phyloP scores from a whole-genome alignment of 441 rosid species.

The Monsonia emarginata region DNA sequence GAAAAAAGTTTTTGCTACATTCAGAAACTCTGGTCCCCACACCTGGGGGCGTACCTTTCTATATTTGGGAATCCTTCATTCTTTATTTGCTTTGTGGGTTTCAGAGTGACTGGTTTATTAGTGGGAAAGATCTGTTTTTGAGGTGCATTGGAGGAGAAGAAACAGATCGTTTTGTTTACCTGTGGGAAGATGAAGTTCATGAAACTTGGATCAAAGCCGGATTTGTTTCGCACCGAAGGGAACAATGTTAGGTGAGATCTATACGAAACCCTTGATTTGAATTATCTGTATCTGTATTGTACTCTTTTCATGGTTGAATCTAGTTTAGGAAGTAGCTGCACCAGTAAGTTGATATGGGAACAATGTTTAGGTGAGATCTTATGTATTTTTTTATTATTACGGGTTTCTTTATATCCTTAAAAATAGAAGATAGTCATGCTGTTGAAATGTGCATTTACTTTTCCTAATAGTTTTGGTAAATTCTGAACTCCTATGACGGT shows the following conservation, averaged over 20 bases:
- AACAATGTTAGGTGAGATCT: conserved; percentile 50
- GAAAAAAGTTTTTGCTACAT: conserved; percentile 30
- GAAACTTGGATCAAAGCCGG: conserved; percentile 87
- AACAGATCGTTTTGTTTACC: conserved; percentile 20
- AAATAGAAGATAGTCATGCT: no score
- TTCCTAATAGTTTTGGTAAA: no score
- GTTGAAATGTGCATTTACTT: no score
- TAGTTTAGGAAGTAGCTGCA: no score
- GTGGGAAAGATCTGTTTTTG: conserved; percentile 19
- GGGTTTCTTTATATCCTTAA: no score
- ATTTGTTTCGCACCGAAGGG: conserved; percentile 50
- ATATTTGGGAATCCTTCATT: conserved; percentile 27
- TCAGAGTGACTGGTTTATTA: conserved; percentile 16
- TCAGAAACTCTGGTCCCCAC: conserved; percentile 55
- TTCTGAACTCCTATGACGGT: no score
- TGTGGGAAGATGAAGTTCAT: conserved; percentile 70
- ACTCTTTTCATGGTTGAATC: no score
- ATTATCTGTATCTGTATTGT: background rate
- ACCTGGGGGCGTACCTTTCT: conserved; percentile 33
- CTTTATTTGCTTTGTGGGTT: conserved; percentile 27
- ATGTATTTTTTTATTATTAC: no score
- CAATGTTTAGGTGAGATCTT: no score
- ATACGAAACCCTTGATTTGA: conserved; percentile 16
- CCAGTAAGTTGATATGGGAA: no score
- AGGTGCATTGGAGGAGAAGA: conserved; percentile 14